A percentile compares a stretch with the other conserved stretches of the same genome.
phyloP scores from a whole-genome alignment of 140 eudicot species.

The Anethum foeniculum region DNA sequence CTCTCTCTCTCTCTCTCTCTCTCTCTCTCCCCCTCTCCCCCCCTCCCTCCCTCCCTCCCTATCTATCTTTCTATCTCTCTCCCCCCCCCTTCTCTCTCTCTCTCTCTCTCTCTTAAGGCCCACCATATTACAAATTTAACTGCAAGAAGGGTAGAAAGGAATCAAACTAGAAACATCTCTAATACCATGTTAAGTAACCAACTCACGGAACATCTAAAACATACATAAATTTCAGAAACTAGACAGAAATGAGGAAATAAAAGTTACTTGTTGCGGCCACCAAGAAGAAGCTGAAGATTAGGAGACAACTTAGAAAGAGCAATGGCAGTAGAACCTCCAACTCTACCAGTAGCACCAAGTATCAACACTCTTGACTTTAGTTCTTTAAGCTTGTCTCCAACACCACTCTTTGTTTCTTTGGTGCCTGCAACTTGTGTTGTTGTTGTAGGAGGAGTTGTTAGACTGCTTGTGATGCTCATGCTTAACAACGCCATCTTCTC shows the following conservation, averaged over 20 bases:
- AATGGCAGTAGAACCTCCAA: slow-evolving; percentile 88
- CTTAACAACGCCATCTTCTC: background rate
- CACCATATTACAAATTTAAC: no score
- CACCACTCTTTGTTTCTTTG: background rate
- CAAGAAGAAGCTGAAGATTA: slow-evolving; percentile 54
- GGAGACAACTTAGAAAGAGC: slow-evolving; percentile 81
- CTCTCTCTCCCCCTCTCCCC: no score
- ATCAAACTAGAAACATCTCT: background rate
- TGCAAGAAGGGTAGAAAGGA: no score
- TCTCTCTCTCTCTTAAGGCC: no score
- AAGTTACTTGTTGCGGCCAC: slow-evolving; percentile 70
- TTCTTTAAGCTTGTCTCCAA: slow-evolving; percentile 3
- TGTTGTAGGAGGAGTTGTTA: background rate
- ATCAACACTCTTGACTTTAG: slow-evolving; percentile 54
- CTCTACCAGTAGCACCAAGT: slow-evolving; percentile 97
- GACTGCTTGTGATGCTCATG: background rate
- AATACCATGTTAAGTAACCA: background rate
- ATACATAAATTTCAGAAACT: background rate
- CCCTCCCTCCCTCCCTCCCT: no score
- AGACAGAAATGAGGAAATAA: no score
- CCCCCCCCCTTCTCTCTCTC: no score
- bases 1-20: no score
- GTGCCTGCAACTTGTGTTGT: background rate
- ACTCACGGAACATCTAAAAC: background rate
- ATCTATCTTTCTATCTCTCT: no score